phyloP scores from a whole-genome alignment of 345 rosid genomes.

The Luvunga scandens region DNA sequence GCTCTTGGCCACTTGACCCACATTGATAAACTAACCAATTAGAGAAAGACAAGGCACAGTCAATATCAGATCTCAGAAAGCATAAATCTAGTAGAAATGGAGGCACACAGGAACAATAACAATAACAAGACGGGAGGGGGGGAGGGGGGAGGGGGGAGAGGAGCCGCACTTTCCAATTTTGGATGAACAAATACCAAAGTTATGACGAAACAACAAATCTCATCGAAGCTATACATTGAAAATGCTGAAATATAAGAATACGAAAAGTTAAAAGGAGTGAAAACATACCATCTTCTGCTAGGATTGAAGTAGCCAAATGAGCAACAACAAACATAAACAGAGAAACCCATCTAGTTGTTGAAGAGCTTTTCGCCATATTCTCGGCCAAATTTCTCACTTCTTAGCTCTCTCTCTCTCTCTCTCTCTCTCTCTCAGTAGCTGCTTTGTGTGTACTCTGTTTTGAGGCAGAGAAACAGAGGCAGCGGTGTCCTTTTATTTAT shows the following conservation, averaged over 20 bases:
- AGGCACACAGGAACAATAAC: not conserved
- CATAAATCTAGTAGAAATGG: not conserved
- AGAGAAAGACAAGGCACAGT: not conserved
- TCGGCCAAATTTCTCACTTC: not conserved
- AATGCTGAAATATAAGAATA: not conserved
- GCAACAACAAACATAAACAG: conserved; percentile 36
- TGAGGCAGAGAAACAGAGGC: conserved; percentile 20
- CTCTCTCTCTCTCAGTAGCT: conserved; percentile 18
- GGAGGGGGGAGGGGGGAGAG: not conserved
- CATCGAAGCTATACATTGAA: not conserved
- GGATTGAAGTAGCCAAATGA: conserved; percentile 34
- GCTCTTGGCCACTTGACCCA: not conserved
- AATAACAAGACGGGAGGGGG: not conserved
- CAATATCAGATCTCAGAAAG: conserved; percentile 26
- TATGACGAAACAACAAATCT: not conserved
- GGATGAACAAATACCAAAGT: not conserved
- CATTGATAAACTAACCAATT: not conserved
- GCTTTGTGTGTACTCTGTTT: conserved; percentile 15
- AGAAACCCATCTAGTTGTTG: conserved; percentile 41
- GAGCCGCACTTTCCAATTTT: not conserved
- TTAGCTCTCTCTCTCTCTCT: not conserved
- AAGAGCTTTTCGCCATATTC: conserved; percentile 35
- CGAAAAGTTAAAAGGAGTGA: not conserved
- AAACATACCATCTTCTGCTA: conserved; percentile 67
- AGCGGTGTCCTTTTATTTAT: conserved; percentile 43